Conservation (phyloP, 495 filamentous ascomycete genomes). For the Penicillium arizonense region DNA sequence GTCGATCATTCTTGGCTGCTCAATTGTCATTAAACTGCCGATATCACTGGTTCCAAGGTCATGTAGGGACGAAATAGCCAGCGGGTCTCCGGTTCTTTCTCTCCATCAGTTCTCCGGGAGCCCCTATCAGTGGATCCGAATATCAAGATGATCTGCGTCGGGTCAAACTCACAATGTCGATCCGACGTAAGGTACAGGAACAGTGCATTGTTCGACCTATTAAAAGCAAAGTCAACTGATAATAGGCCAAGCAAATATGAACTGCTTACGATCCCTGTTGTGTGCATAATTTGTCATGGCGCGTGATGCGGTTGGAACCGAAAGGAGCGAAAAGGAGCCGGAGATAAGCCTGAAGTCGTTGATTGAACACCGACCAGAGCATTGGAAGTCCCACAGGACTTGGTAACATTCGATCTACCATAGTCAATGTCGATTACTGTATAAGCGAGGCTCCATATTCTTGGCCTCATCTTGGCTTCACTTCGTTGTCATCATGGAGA, state of each 20-base stretch:
- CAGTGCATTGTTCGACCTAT: not conserved
- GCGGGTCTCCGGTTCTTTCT: constrained; percentile 4
- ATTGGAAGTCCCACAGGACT: not conserved
- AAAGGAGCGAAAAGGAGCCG: not conserved
- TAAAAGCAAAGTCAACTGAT: constrained; percentile 3
- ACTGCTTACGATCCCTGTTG: not conserved
- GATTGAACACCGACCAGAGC: constrained; percentile 3
- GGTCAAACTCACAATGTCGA: constrained; percentile 7
- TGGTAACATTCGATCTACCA: constrained; percentile 4
- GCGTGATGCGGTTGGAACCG: constrained; percentile 3
- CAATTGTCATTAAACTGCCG: not conserved
- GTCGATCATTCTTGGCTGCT: constrained; percentile 16
- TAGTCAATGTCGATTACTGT: not conserved
- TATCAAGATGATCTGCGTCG: constrained; percentile 8
- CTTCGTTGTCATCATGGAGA: not conserved
- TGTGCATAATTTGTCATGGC: constrained; percentile 10
- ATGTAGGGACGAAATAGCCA: constrained; percentile 8
- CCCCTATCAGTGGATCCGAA: constrained; percentile 26
- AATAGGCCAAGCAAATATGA: constrained; percentile 2
- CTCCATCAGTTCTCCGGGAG: constrained; percentile 3
- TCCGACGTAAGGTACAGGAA: constrained; percentile 12
- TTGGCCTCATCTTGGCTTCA: not conserved
- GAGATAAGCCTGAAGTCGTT: constrained; percentile 15
- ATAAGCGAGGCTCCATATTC: not conserved
- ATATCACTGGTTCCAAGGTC: not conserved